These are phyloP conservation scores for Pseudocercospora musae DNA, from an alignment of 2,329 filamentous ascomycete genomes.

Conservation along the genomic window DNA sequence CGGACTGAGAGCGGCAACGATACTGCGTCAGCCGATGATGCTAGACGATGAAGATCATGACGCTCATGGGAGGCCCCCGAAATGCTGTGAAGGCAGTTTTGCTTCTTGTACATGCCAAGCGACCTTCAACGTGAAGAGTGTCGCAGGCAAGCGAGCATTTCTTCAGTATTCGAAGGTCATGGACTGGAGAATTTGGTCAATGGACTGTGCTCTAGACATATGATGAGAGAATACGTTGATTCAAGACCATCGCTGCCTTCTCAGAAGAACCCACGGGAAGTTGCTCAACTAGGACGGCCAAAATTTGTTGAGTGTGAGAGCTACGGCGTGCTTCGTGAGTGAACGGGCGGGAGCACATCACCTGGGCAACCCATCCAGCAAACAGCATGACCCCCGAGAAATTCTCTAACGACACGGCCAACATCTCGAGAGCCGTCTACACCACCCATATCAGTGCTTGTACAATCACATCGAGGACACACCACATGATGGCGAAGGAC, in stretches of 20 bases:
- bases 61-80: neutral
- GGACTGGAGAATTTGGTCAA: too few relatives aligned
- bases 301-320: neutral
- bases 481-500: neutral
- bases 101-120: neutral
- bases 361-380: neutral
- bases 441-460: neutral
- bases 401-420: neutral
- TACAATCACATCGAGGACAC: neutral
- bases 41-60: neutral
- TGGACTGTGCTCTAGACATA: too few relatives aligned
- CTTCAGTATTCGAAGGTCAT: too few relatives aligned
- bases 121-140: neutral
- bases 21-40: neutral
- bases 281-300: too few relatives aligned
- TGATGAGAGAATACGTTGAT: neutral
- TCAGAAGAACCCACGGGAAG: neutral
- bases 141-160: neutral
- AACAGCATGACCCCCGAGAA: neutral
- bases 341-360: neutral
- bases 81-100: neutral
- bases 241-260: neutral
- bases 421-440: neutral
- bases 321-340: neutral
- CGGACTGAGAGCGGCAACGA: slow-evolving; percentile 10